phyloP scores from a whole-genome alignment of 805 yeast genomes.

The Zygosaccharomyces bisporus region DNA sequence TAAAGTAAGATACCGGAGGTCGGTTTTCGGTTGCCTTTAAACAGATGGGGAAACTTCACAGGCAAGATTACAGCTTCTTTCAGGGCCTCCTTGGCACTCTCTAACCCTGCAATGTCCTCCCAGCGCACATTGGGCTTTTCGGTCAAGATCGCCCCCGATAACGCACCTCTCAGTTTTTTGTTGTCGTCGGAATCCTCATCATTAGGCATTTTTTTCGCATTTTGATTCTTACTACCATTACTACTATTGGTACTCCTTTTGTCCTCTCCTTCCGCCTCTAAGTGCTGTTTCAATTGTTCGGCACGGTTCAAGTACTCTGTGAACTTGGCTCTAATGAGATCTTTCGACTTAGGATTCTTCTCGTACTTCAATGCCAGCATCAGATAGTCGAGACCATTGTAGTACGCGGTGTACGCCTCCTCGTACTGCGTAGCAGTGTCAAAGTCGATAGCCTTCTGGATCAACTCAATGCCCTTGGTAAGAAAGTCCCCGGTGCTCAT shows the following conservation, averaged over 20 bases:
- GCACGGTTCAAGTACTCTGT: conserved; percentile 91
- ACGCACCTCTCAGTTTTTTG: conserved; percentile 84
- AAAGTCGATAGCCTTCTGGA: conserved; percentile 91
- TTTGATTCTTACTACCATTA: conserved; percentile 45
- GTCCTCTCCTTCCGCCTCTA: conserved; percentile 69
- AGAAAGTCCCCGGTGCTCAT: conserved; percentile 68
- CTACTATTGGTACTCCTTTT: conserved; percentile 41
- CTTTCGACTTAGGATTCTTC: conserved; percentile 85
- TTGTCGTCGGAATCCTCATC: conserved; percentile 77
- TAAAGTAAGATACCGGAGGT: conserved; percentile 82
- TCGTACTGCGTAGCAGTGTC: conserved; percentile 87
- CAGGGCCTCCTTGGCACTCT: conserved; percentile 90
- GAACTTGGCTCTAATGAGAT: conserved; percentile 79
- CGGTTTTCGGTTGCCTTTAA: conserved; percentile 92
- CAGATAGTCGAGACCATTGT: conserved; percentile 88
- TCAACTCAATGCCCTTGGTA: conserved; percentile 90
- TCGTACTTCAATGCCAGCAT: conserved; percentile 96
- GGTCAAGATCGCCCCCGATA: conserved; percentile 84
- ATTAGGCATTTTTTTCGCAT: conserved; percentile 55
- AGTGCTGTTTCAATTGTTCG: conserved; percentile 85
- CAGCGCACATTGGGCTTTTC: conserved; percentile 92
- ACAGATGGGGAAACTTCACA: conserved; percentile 91
- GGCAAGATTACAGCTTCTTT: conserved; percentile 97
- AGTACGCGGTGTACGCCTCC: conserved; percentile 90
- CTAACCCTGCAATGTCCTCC: conserved; percentile 96